Base-by-base conservation (phyloP, 1,139 yeast species). In the Keqinozyma sinolaborantium region DNA sequence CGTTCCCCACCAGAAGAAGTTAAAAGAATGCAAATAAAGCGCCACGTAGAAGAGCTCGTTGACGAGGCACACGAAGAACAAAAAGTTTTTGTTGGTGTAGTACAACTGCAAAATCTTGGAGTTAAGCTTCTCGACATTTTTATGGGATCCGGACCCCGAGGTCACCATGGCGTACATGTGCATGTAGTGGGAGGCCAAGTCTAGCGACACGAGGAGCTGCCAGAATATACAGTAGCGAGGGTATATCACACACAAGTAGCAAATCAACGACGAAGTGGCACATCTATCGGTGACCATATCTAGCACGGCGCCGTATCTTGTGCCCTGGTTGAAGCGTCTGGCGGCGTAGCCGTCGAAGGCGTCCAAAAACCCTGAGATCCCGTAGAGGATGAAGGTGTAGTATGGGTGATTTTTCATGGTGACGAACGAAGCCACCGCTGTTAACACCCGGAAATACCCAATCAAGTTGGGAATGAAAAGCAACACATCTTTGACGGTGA, bases 231-330 rank as follows among this genome's bases (percentile, higher is more conserved):
- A 68, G 51, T 56, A 74, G 13, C 50, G 38, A 7, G 97, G 97
- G 52, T 86, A 90, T 32, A 85, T 70, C 26, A 85, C 80, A 47
- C 94, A 78, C 39, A 94, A 70, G 58, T 77, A 92, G 55, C 95
- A 88, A 46, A 88, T 80, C 50, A 94, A 71, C 14, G 95, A 84
- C 10, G 95, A 78, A 0, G 99, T 94, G 16, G 98, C 92, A 56
- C 97, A 92, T 53, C 99, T 73, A 55, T 94, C 99, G 18, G 98
- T 92, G 23, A 94, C 97, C 99, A 94, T 94, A 60, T 94, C 99
- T 49, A 94, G 72, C 14, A 94, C 95, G 10, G 98, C 97, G 23
- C 98, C 99, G 49, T 88, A 87, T 45, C 78, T 75, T 23, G 97
- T 86, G 11, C 96, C 85, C 58, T 94, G 99, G 53, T 84, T 78